Evolutionary conservation across 2,329 filamentous ascomycete genomes (phyloP).

Genomic region (Pyricularia sp.): DNA sequence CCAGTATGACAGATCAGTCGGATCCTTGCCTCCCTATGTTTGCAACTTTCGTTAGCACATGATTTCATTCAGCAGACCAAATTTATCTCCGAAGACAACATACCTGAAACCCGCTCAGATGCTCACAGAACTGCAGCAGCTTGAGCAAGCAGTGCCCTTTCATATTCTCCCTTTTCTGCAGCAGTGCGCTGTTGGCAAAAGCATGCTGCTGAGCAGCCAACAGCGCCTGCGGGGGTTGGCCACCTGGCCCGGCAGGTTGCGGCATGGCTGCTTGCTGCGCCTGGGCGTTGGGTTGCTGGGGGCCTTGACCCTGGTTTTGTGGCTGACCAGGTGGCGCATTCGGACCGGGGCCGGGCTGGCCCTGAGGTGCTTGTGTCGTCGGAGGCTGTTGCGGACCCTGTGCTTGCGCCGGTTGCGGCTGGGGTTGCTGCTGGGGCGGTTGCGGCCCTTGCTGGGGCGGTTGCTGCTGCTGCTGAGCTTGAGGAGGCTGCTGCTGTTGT

Average conservation of each 20-base stretch:
- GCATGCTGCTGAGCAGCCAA: slow-evolving; percentile 26
- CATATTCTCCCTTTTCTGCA: slow-evolving; percentile 38
- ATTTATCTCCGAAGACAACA: slow-evolving; percentile 13
- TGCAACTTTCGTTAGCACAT: slow-evolving; percentile 3
- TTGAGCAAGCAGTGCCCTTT: slow-evolving; percentile 50
- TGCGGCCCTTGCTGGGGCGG: slow-evolving; percentile 31
- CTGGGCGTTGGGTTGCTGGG: slow-evolving; percentile 17
- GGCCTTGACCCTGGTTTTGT: slow-evolving; percentile 21
- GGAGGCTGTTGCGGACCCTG: slow-evolving; percentile 36
- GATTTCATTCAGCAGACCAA: neutral
- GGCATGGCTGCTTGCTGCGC: slow-evolving; percentile 20
- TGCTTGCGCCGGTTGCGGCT: slow-evolving; percentile 29
- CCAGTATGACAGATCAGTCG: slow-evolving; percentile 70
- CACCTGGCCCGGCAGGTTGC: slow-evolving; percentile 17
- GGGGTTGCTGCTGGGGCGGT: slow-evolving; percentile 33
- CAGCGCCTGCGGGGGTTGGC: slow-evolving; percentile 28
- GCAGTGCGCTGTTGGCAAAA: slow-evolving; percentile 23
- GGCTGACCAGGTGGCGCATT: slow-evolving; percentile 28
- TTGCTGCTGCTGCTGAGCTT: slow-evolving; percentile 19
- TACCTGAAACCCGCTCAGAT: slow-evolving; percentile 48
- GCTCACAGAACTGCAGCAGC: slow-evolving; percentile 54
- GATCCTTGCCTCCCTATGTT: slow-evolving; percentile 32
- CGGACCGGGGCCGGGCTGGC: slow-evolving; percentile 33
- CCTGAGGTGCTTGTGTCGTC: slow-evolving; percentile 21
- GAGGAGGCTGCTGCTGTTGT: slow-evolving; percentile 16